Evolutionary conservation across 148 eudicot species (phyloP), one percentile per base, ranked within the genome.

Genomic region (Rhododendron molle): DNA sequence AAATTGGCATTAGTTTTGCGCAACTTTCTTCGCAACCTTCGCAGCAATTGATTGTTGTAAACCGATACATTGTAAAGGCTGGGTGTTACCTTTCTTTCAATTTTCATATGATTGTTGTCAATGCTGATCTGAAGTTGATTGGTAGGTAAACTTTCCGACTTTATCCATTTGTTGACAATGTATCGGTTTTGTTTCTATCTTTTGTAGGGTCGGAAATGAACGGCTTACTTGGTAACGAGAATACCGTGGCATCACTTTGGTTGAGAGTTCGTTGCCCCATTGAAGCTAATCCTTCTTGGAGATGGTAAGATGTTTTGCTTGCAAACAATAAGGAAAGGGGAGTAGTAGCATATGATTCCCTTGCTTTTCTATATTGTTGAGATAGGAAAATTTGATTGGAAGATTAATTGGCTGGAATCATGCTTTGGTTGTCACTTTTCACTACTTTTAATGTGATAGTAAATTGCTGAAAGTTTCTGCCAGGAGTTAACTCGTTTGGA

Each of bases 261-360:
- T 88, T 92, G 44, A 94, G 88, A 90, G 91, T 97, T 74, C 85
- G 80, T 46, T 91, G 89, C 84, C 98, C 99, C 21, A 85, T 83
- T 77, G 98, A 97, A 92, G 93, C 93, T 80, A 86, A 92, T 87
- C 98, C 96, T 87, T 78, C 89, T 49, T 97, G 99, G 99, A 94
- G 93, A 95, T 97, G 99, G 99, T 97, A 88, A 90, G 54, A 71
- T 78, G 18, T 78, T 30, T 36, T 34, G 20, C 5, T 65, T 65
- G 13, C 32, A 26, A n/a, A n/a, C 72, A 58, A 20, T 58, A 20
- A 21, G 65, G 30, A n/a, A 65, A 65, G 14, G 65, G 28, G 62
- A 52, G 20, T 32, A 5, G 46, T 36, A 60, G 21, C 21, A 44
- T 11, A 14, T 47, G 38, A 47, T 81, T 16, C n/a, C 28, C 9